Evolutionary conservation across 306 rosid species (phyloP).

Genomic region (Hippophae gyantsensis): DNA sequence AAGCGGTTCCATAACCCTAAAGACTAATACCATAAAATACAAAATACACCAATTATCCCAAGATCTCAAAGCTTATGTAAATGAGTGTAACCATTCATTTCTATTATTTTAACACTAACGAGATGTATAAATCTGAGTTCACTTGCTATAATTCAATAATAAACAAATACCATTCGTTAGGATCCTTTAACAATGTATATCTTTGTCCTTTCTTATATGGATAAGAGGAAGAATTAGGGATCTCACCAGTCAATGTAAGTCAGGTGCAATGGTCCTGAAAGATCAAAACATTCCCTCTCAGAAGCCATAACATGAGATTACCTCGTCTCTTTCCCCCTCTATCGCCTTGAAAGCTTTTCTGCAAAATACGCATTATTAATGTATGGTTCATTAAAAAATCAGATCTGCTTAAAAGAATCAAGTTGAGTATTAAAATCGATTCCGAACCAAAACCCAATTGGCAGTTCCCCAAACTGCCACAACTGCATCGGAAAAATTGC

Average conservation of each 20-base stretch:
- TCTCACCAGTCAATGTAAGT: constrained; percentile 68
- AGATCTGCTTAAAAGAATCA: not conserved
- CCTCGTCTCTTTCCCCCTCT: constrained; percentile 13
- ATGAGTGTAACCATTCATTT: too few species aligned
- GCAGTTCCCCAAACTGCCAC: not conserved
- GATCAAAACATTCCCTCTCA: constrained; percentile 60
- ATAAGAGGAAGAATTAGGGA: not conserved
- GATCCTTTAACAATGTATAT: too few species aligned
- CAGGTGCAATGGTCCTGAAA: constrained; percentile 71
- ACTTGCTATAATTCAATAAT: too few species aligned
- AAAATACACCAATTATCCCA: too few species aligned
- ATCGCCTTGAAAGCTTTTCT: constrained; percentile 22
- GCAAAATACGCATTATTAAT: constrained; percentile 4
- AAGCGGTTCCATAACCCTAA: too few species aligned
- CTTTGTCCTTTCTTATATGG: too few species aligned
- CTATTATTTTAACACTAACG: too few species aligned
- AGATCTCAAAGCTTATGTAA: too few species aligned
- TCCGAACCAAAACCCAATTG: not conserved
- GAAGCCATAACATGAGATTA: constrained; percentile 40
- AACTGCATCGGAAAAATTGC: not conserved
- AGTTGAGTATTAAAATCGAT: not conserved
- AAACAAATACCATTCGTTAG: too few species aligned
- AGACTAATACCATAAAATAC: too few species aligned
- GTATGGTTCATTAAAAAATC: not conserved
- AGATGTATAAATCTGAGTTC: too few species aligned